These are phyloP conservation scores for Gyromitra esculenta DNA, from an alignment of 2,329 filamentous ascomycete genomes.

Conservation along the genomic window DNA sequence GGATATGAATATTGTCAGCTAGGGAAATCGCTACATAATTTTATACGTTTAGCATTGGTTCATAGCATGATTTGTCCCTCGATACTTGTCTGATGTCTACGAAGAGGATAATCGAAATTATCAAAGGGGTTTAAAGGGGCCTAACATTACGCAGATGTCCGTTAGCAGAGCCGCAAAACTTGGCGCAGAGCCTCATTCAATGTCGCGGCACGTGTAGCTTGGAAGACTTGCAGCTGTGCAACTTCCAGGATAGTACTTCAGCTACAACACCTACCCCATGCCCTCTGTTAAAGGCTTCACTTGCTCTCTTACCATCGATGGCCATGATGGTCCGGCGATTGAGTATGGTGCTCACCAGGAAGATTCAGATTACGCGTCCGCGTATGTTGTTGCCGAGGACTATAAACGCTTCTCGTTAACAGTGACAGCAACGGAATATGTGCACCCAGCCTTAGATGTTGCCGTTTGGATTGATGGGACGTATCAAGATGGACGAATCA, in stretches of 20 bases:
- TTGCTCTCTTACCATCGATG: constrained; percentile 13
- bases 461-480: constrained; percentile 24
- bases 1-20: background rate
- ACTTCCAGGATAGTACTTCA: background rate
- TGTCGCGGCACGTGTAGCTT: background rate
- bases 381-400: constrained; percentile 5
- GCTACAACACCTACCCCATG: constrained; percentile 12
- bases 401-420: constrained; percentile 15
- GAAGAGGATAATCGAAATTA: background rate
- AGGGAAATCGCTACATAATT: background rate
- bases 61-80: background rate
- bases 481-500: constrained; percentile 31
- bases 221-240: background rate
- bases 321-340: background rate
- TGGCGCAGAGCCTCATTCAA: constrained; percentile 16
- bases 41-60: background rate
- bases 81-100: too few species aligned
- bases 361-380: constrained; percentile 6
- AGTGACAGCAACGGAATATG: background rate
- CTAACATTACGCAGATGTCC: background rate
- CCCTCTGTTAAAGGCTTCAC: constrained; percentile 15
- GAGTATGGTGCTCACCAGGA: background rate
- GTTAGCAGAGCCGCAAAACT: constrained; percentile 26
- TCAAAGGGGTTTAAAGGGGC: background rate
- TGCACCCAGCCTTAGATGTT: constrained; percentile 19